These are phyloP conservation scores for Sarocladiaceae sp. DNA, from an alignment of 2,329 filamentous ascomycete species.

Conservation along the genomic window DNA sequence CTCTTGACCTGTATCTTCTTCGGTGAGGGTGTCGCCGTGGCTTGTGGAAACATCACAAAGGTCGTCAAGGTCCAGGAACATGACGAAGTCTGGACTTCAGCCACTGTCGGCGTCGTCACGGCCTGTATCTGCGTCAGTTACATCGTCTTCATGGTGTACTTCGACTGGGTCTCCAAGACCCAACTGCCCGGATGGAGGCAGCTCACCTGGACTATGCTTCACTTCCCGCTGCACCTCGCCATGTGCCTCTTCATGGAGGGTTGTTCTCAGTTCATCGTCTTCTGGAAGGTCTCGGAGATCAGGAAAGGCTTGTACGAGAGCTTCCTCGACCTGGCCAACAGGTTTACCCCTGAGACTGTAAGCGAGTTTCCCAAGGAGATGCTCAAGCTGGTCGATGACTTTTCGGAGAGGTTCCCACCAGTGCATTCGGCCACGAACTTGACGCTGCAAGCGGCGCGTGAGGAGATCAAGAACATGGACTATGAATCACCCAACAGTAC, in stretches of 20 bases:
- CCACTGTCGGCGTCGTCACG: slow-evolving; percentile 34
- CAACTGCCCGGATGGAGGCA: slow-evolving; percentile 52
- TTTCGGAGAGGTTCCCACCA: no score
- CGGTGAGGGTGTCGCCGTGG: slow-evolving; percentile 56
- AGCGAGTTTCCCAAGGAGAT: background rate
- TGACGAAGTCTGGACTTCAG: slow-evolving; percentile 19
- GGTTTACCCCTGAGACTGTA: background rate
- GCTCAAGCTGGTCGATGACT: no score
- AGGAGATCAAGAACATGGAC: slow-evolving; percentile 9
- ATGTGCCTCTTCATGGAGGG: slow-evolving; percentile 60
- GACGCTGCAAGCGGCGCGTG: no score
- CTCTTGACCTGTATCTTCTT: slow-evolving; percentile 60
- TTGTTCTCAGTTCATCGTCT: slow-evolving; percentile 48
- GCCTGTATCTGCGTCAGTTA: slow-evolving; percentile 35
- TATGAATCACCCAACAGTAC: slow-evolving; percentile 17
- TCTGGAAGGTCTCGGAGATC: slow-evolving; percentile 31
- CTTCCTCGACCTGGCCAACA: background rate
- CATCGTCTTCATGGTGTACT: slow-evolving; percentile 40
- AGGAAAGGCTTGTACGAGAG: no score
- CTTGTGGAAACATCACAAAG: slow-evolving; percentile 3
- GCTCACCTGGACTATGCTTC: slow-evolving; percentile 50
- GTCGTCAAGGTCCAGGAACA: slow-evolving; percentile 2
- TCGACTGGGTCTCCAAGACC: slow-evolving; percentile 60
- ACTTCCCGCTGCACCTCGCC: slow-evolving; percentile 58
- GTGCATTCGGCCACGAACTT: no score